Evolutionary conservation across 2,329 filamentous ascomycete genomes (phyloP).

Genomic region (Alternaria gansuensis): DNA sequence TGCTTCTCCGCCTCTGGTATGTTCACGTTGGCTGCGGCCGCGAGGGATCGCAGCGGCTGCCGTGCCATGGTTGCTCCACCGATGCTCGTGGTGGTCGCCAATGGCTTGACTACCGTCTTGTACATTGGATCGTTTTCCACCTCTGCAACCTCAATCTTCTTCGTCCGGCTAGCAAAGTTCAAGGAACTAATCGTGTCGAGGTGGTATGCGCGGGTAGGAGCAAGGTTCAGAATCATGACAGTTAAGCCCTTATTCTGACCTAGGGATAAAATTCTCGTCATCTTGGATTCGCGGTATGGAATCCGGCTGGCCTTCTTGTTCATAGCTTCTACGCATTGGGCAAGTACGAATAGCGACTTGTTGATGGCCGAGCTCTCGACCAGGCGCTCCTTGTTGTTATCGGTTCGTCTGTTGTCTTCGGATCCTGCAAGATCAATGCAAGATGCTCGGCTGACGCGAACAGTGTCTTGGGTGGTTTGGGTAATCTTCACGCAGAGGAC

Average conservation of each 20-base stretch:
- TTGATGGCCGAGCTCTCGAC: conserved; percentile 98
- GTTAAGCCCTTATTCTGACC: conserved; percentile 96
- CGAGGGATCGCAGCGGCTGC: conserved; percentile 81
- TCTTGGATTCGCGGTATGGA: conserved; percentile 94
- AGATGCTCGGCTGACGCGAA: conserved; percentile 80
- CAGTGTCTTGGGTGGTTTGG: conserved; percentile 73
- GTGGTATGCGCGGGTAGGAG: conserved; percentile 90
- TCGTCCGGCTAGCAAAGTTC: conserved; percentile 93
- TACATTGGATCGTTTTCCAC: conserved; percentile 95
- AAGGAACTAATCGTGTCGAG: conserved; percentile 92
- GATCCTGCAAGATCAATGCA: conserved; percentile 96
- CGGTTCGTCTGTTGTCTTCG: conserved; percentile 92
- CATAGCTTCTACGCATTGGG: conserved; percentile 95
- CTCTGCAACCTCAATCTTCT: conserved; percentile 94
- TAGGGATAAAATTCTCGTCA: conserved; percentile 91
- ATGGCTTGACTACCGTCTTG: conserved; percentile 53
- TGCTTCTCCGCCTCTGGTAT: conserved; percentile 63
- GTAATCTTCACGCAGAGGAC: conserved; percentile 90
- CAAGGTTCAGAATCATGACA: conserved; percentile 95
- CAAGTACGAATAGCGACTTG: conserved; percentile 93
- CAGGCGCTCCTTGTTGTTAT: conserved; percentile 90
- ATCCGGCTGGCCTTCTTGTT: conserved; percentile 77
- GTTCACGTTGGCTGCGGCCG: conserved; percentile 78
- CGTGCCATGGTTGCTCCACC: conserved; percentile 60
- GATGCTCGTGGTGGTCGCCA: conserved; percentile 48